These are phyloP conservation scores for Camillea tinctor DNA, from an alignment of 2,329 filamentous ascomycete genomes.

Conservation along the genomic window DNA sequence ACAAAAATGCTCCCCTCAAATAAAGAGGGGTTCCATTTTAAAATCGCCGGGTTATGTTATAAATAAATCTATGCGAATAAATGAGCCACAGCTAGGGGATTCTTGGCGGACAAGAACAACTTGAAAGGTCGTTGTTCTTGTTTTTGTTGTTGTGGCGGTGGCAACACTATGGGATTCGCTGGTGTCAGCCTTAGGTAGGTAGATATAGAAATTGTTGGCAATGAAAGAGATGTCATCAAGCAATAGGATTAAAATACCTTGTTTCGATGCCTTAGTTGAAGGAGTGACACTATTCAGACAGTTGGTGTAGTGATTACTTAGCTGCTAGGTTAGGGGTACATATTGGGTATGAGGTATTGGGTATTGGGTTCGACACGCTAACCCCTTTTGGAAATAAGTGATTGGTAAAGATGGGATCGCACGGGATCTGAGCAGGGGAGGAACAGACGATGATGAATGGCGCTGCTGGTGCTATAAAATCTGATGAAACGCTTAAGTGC, in stretches of 20 bases:
- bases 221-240: background rate
- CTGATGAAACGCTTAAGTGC: background rate
- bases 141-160: no score
- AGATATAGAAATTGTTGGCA: background rate
- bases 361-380: background rate
- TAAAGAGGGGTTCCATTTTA: no score
- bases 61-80: no score
- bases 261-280: background rate
- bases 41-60: no score
- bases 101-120: no score
- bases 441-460: background rate
- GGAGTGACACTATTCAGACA: background rate
- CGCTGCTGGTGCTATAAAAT: background rate
- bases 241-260: background rate
- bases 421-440: background rate
- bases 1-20: no score
- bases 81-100: no score
- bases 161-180: background rate
- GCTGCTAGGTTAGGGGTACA: no score
- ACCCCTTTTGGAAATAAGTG: background rate
- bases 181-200: background rate
- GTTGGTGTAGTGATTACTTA: no score
- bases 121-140: no score
- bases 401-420: background rate
- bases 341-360: no score